A percentile compares a stretch with the other conserved stretches of the same genome.
phyloP scores from a whole-genome alignment of 164 flowering plant species.

The Litsea cubeba region DNA sequence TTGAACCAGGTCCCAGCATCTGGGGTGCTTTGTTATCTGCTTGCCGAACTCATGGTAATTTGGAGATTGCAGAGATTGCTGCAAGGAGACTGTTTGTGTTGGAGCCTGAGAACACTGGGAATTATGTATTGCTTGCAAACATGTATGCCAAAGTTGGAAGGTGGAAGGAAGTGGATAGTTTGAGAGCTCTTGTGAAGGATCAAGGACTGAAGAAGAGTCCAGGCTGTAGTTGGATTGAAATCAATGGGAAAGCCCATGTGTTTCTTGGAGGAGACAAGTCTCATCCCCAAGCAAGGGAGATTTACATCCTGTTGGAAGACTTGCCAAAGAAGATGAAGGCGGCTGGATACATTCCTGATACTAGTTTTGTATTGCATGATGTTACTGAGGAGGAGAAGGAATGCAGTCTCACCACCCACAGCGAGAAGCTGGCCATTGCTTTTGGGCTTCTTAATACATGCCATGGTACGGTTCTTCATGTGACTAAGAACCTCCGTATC shows the following conservation, averaged over 20 bases:
- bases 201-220: constrained; percentile 44
- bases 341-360: constrained; percentile 45
- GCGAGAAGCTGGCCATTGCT: constrained; percentile 55
- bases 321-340: constrained; percentile 36
- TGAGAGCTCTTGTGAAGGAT: constrained; percentile 28
- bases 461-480: constrained; percentile 36
- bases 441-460: constrained; percentile 43
- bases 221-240: constrained; percentile 56
- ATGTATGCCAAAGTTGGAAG: constrained; percentile 51
- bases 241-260: constrained; percentile 39
- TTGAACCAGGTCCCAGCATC: constrained; percentile 41
- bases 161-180: constrained; percentile 45
- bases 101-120: constrained; percentile 56
- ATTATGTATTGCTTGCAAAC: constrained; percentile 50
- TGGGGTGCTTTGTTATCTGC: constrained; percentile 69
- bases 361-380: constrained; percentile 42
- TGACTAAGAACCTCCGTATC: constrained; percentile 52
- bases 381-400: constrained; percentile 49
- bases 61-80: constrained; percentile 46
- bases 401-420: constrained; percentile 22
- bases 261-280: constrained; percentile 48
- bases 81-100: constrained; percentile 41
- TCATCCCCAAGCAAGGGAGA: constrained; percentile 38
- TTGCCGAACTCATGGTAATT: constrained; percentile 36
- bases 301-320: constrained; percentile 32